Evolutionary conservation across 1,284 basidiomycete genomes (phyloP).

Genomic region (Sporisorium exsertum): DNA sequence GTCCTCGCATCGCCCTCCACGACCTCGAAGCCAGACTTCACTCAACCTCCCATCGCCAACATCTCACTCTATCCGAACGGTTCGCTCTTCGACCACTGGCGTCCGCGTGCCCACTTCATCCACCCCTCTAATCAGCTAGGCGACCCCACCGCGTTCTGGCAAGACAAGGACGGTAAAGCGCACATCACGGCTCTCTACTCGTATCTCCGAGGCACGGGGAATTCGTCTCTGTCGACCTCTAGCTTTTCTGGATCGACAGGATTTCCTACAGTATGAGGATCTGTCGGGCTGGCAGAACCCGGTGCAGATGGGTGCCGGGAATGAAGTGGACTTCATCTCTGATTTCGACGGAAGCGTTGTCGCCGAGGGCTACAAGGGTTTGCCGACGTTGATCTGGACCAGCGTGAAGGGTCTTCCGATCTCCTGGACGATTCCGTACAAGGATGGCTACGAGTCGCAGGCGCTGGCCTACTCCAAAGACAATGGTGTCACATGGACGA

Average conservation of each 20-base stretch:
- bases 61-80: conserved; percentile 31
- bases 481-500: conserved; percentile 38
- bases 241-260: conserved; percentile 26
- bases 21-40: conserved; percentile 26
- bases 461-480: conserved; percentile 40
- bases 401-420: conserved; percentile 36
- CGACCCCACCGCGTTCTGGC: conserved; percentile 44
- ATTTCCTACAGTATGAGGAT: conserved; percentile 31
- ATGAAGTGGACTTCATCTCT: conserved; percentile 34
- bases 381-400: conserved; percentile 41
- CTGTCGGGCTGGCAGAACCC: conserved; percentile 22
- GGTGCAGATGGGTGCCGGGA: conserved; percentile 36
- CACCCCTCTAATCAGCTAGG: conserved; percentile 43
- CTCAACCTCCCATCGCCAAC: conserved; percentile 26
- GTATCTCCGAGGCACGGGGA: conserved; percentile 20
- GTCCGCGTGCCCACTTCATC: conserved; percentile 39
- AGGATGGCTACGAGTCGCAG: conserved; percentile 34
- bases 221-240: conserved; percentile 22
- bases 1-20: not conserved
- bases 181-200: conserved; percentile 40
- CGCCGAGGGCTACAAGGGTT: conserved; percentile 32
- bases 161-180: conserved; percentile 9
- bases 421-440: conserved; percentile 42
- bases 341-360: conserved; percentile 42
- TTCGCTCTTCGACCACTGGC: conserved; percentile 43